Evolutionary conservation across 2,329 filamentous ascomycete genomes (phyloP), one percentile per base, ranked within the genome.

Genomic region (Coniochaeta sp.): DNA sequence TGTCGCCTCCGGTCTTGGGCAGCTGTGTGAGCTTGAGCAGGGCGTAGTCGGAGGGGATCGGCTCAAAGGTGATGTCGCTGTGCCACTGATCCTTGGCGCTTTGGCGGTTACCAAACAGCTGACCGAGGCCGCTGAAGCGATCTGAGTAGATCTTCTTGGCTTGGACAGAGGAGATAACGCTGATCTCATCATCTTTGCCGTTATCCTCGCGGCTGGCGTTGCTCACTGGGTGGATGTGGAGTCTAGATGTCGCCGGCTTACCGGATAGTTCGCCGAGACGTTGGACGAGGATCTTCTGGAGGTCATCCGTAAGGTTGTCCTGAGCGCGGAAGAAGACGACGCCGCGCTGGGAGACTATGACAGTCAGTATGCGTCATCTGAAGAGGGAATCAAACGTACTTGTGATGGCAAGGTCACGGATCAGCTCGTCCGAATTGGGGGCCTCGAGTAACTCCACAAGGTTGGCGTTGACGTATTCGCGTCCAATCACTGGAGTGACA

Each of bases 321-420:
- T 89, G 85, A 27, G 78, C 75, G 18, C 83, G 78, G 68, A 88
- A 86, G 69, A 87, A 86, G 28, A 87, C 83, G 3, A 88, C 85
- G 9, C 84, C 84, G 0, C 85, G 78, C 54, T 81, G 78, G 1
- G 84, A 87, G 57, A 88, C 83, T 86, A n/a, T 22, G n/a, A 9
- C 10, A 2, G 22, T 46, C 14, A 46, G 16, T 27, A 27, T 9
- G 22, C n/a, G 40, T 5, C 16, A 16, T 8, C 20, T 12, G n/a
- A 3, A 5, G 6, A 55, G 66, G 52, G 65, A 82, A 78, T 75
- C 0, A 28, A 6, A 56, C 66, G 52, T 65, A 82, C 79, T 76
- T 0, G 78, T 82, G 50, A 85, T 79, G 14, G 79, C 82, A 1
- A 86, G 69, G 56, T 86, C 82, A 1, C 76, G 73, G 18, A 85